Evolutionary conservation across 2,329 filamentous ascomycete genomes (phyloP), one percentile per base, ranked within the genome.

Genomic region (Nigrospora oryzae): DNA sequence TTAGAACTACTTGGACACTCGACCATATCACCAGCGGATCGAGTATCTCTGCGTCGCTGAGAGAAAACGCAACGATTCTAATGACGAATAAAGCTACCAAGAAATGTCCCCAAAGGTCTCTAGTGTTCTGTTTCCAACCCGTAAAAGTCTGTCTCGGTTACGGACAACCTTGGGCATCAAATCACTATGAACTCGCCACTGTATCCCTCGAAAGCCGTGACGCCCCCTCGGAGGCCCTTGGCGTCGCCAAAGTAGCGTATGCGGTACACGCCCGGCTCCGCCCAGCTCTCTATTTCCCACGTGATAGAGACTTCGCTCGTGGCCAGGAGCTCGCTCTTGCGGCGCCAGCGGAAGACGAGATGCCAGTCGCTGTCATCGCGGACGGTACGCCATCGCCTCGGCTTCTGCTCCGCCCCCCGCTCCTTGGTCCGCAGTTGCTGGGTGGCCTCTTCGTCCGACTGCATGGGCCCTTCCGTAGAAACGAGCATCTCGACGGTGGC

Each of bases 291-390:
- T 52, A 88, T 84, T 63, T 89, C 83, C 90, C 90, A 96, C 40
- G 73, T 73, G 39, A 95, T 71, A 1, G 69, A 79, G 1, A 88
- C 89, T 58, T 87, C 77, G 57, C 87, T 94, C 33, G 83, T 84
- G 0, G 83, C 89, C 19, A 87, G 64, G 4, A 89, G 52, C 7
- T 73, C 74, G 59, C 81, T 87, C 3, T 78, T 84, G 43, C 88
- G 74, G 60, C 78, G 77, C 90, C 90, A 96, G 41, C 79, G 74
- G 58, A 84, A 95, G 14, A 89, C 73, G 17, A 95, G 65, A 53
- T 80, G 77, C 90, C 90, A 96, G 61, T 96, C 89, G 11, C 68
- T 70, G 58, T 96, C 90, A 54, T 79, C 77, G n/a, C 82, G 75
- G 17, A 93, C 76, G 36, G 67, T 68, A 11, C 64, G 65, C 90